Base-by-base conservation (phyloP, 495 filamentous ascomycete genomes). In the Trypethelium eluteriae region DNA sequence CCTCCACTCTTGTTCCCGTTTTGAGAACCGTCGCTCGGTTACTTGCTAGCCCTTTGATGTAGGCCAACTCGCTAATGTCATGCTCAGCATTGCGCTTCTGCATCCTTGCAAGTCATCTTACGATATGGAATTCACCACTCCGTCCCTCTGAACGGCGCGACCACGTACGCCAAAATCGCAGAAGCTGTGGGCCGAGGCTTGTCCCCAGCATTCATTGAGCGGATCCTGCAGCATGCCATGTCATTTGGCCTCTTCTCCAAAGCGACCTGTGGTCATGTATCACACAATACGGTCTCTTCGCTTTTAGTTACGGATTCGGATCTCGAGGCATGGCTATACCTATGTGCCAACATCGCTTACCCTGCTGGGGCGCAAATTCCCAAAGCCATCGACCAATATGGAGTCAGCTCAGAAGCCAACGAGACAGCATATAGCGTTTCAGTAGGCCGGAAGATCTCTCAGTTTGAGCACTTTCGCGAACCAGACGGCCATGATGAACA, bases 381-480 rank as follows among this genome's bases (percentile, higher is more conserved):
- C 3, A 64, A 64, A 34, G 62, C 62, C 5, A 47, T 66, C 32
- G 64, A 66, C 5, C 44, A 66, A 16, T 66, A 66, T 53, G 64
- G 64, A 36, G 64, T 66, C 44, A 66, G 64, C 64, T 38, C 50
- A 39, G 64, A 66, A 32, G 64, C 64, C 16, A 59, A 66, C 36
- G 64, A 66, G 25, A 56, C 64, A 10, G 64, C 46, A 38, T 66
- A 66, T 49, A 56, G 64, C 46, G 64, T 66, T 3, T 56, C 46
- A n/a, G 34, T 66, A 18, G 64, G 64, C 2, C 2, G 64, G 9
- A 66, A 66, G 35, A 53, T 66, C 38, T 53, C 64, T 14, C 64
- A 66, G 32, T 66, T 66, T 35, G 46, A 66, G n/a, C 64, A 56
- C 14, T 66, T 66, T 56, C 64, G 64, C 7, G 64, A 66, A 39